A percentile compares a stretch with the other conserved stretches of the same genome.
Conservation (phyloP, 2,329 filamentous ascomycete species). For the Anthostomella pinea region DNA sequence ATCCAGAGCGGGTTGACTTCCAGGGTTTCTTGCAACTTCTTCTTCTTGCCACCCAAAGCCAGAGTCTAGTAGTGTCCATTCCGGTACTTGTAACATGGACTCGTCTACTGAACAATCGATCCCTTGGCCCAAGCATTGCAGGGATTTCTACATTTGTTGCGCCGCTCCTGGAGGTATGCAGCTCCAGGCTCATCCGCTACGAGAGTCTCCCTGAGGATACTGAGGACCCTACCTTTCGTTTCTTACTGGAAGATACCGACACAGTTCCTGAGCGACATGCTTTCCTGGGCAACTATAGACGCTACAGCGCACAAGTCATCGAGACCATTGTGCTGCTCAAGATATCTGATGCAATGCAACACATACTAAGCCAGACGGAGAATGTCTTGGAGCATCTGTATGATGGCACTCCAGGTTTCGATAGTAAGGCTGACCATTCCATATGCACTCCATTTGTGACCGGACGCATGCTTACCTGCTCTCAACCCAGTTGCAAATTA, state of each 20-base stretch:
- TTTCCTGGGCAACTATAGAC: slow-evolving; percentile 91
- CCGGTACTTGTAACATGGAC: slow-evolving; percentile 90
- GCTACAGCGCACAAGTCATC: slow-evolving; percentile 85
- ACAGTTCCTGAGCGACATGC: slow-evolving; percentile 91
- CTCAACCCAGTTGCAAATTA: slow-evolving; percentile 58
- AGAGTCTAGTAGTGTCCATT: slow-evolving; percentile 89
- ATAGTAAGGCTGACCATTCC: slow-evolving; percentile 45
- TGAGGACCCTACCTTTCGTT: slow-evolving; percentile 73
- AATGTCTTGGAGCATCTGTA: slow-evolving; percentile 73
- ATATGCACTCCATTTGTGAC: too few relatives aligned
- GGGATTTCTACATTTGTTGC: slow-evolving; percentile 63
- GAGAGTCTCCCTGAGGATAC: slow-evolving; percentile 82
- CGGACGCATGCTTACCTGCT: too few relatives aligned
- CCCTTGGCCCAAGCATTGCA: slow-evolving; percentile 63
- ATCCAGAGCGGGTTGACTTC: slow-evolving; percentile 56
- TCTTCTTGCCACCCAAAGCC: slow-evolving; percentile 74
- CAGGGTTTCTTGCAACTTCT: slow-evolving; percentile 77
- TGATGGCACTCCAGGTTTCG: slow-evolving; percentile 64
- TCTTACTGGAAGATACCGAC: slow-evolving; percentile 90
- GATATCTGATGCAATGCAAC: slow-evolving; percentile 78
- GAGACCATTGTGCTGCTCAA: slow-evolving; percentile 81
- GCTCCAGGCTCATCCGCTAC: slow-evolving; percentile 79
- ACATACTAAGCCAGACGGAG: slow-evolving; percentile 81
- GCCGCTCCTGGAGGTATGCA: slow-evolving; percentile 77
- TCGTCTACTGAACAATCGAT: slow-evolving; percentile 69